phyloP scores from a whole-genome alignment of 495 filamentous ascomycete genomes.

The Penicillium salamii region DNA sequence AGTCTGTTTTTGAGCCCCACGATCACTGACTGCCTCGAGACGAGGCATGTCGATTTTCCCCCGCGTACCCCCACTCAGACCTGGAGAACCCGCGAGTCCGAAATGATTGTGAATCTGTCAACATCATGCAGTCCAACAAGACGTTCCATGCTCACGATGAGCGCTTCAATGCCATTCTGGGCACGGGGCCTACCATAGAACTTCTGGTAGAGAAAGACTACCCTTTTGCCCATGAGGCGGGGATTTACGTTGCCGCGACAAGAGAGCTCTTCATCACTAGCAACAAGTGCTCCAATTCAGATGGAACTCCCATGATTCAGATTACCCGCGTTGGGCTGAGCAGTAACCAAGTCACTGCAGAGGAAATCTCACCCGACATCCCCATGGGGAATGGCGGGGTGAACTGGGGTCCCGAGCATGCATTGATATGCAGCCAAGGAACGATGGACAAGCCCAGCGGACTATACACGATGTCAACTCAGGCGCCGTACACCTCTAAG shows the following conservation, averaged over 20 bases:
- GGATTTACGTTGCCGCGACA: constrained; percentile 47
- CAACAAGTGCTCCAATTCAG: constrained; percentile 27
- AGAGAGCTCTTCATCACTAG: constrained; percentile 59
- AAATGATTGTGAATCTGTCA: background rate
- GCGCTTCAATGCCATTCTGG: constrained; percentile 29
- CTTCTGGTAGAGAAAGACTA: constrained; percentile 34
- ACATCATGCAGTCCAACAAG: background rate
- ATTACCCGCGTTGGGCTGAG: constrained; percentile 33
- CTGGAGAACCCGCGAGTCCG: background rate
- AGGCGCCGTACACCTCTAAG: constrained; percentile 16
- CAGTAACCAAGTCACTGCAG: constrained; percentile 15
- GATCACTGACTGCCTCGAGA: no score
- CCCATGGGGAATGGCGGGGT: constrained; percentile 56
- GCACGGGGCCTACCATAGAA: constrained; percentile 27
- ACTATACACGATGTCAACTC: constrained; percentile 45
- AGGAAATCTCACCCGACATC: constrained; percentile 33
- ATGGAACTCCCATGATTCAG: constrained; percentile 24
- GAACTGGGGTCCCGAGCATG: constrained; percentile 36
- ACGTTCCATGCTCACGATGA: constrained; percentile 22
- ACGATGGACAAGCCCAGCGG: constrained; percentile 43
- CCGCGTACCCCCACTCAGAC: background rate
- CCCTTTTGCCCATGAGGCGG: constrained; percentile 59
- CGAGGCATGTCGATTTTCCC: no score
- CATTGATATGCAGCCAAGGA: constrained; percentile 55
- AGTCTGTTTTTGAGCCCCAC: no score